phyloP scores from a whole-genome alignment of 108 stramenopile species.

The Pseudonitzschia pungens region DNA sequence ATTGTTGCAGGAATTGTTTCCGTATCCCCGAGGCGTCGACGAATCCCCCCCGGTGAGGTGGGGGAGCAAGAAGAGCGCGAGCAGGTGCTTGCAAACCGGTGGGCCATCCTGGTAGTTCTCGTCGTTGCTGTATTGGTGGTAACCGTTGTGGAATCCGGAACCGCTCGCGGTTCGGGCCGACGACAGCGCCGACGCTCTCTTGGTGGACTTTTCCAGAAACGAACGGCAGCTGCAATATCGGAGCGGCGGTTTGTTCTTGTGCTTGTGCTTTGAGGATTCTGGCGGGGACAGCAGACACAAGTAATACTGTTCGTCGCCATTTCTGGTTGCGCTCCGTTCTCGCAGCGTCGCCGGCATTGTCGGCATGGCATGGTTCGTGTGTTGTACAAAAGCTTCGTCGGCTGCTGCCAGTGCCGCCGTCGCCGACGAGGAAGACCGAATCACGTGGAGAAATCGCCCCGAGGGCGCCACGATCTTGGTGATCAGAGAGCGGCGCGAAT shows the following conservation, averaged over 20 bases:
- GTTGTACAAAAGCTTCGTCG: background rate
- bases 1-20: background rate
- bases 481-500: background rate
- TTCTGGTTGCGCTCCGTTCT: background rate
- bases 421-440: background rate
- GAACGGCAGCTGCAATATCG: constrained; percentile 17
- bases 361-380: no score
- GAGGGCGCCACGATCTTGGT: constrained; percentile 14
- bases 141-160: background rate
- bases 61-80: constrained; percentile 7
- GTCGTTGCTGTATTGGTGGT: background rate
- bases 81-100: constrained; percentile 16
- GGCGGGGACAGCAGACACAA: constrained; percentile 9
- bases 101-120: constrained; percentile 2
- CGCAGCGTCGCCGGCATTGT: background rate
- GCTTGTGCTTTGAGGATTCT: background rate
- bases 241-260: background rate
- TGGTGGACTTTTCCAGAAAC: constrained; percentile 13
- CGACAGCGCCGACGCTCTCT: background rate
- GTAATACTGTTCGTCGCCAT: constrained; percentile 7
- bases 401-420: background rate
- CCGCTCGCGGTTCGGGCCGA: background rate
- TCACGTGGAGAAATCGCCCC: constrained; percentile 1
- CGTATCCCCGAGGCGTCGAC: background rate
- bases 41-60: background rate